Evolutionary conservation across 2,329 filamentous ascomycete genomes (phyloP).

Genomic region (Talaromyces marneffei): DNA sequence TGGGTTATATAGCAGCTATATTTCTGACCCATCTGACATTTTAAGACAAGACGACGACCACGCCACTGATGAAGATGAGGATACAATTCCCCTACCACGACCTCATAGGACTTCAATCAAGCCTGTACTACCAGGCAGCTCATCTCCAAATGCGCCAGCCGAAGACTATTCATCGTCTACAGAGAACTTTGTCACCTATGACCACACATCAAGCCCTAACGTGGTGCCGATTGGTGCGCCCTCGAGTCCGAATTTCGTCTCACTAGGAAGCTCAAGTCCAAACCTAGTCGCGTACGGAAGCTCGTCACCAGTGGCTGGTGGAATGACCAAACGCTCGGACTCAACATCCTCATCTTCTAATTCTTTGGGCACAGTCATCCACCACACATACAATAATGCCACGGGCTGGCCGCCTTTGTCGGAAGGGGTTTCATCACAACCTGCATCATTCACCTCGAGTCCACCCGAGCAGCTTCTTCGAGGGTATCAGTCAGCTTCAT

Average conservation of each 20-base stretch:
- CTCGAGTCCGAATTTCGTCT: constrained; percentile 38
- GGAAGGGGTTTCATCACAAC: constrained; percentile 29
- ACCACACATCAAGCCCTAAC: constrained; percentile 36
- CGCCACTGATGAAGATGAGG: constrained; percentile 19
- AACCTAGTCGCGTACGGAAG: constrained; percentile 31
- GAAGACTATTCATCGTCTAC: constrained; percentile 8
- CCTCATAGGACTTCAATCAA: constrained; percentile 33
- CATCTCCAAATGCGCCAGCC: constrained; percentile 18
- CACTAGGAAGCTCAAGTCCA: constrained; percentile 34
- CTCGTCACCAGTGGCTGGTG: constrained; percentile 28
- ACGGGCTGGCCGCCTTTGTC: constrained; percentile 30
- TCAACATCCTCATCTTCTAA: constrained; percentile 34
- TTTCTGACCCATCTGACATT: background rate
- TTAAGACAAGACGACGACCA: constrained; percentile 4
- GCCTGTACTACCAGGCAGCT: constrained; percentile 28
- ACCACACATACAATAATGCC: constrained; percentile 25
- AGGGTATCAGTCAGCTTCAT: constrained; percentile 32
- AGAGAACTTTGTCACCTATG: constrained; percentile 13
- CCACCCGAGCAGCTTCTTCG: constrained; percentile 30
- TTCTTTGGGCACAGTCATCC: constrained; percentile 37
- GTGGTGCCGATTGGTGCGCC: constrained; percentile 33
- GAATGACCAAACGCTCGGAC: constrained; percentile 30
- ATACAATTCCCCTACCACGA: constrained; percentile 28
- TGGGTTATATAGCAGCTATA: background rate
- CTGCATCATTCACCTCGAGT: constrained; percentile 36